Percentiles rank a stretch among this genome's conserved stretches.
Conservation (phyloP, 495 filamentous ascomycete species). For the Bacidia rubella region DNA sequence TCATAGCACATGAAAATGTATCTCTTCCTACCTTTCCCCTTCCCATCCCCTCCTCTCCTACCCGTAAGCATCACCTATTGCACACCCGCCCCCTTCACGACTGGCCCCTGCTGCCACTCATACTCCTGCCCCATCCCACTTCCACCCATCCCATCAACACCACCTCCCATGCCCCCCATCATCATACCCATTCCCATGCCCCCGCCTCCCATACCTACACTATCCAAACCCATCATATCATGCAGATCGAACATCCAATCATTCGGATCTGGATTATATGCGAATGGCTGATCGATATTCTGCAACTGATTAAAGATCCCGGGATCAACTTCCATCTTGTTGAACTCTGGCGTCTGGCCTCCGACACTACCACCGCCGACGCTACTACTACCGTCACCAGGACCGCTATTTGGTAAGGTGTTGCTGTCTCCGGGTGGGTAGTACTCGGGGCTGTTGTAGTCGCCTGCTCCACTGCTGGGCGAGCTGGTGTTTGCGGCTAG, state of each 20-base stretch:
- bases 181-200: background rate
- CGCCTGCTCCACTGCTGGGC: background rate
- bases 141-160: too few species aligned
- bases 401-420: too few species aligned
- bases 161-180: too few species aligned
- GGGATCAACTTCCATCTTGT: constrained; percentile 7
- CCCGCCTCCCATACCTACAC: background rate
- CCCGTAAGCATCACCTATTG: too few species aligned
- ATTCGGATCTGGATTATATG: constrained; percentile 1
- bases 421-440: background rate
- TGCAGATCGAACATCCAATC: background rate
- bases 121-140: too few species aligned
- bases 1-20: too few species aligned
- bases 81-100: too few species aligned
- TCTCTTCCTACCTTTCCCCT: too few species aligned
- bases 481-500: background rate
- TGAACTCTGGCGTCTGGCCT: background rate
- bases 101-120: too few species aligned
- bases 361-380: background rate
- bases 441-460: constrained; percentile 5
- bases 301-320: constrained; percentile 1
- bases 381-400: background rate
- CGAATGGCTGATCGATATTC: constrained; percentile 1
- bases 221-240: background rate
- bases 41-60: too few species aligned